Evolutionary conservation across 371 early-diverging fungal species (phyloP).

Genomic region (Gilbertella persicaria): DNA sequence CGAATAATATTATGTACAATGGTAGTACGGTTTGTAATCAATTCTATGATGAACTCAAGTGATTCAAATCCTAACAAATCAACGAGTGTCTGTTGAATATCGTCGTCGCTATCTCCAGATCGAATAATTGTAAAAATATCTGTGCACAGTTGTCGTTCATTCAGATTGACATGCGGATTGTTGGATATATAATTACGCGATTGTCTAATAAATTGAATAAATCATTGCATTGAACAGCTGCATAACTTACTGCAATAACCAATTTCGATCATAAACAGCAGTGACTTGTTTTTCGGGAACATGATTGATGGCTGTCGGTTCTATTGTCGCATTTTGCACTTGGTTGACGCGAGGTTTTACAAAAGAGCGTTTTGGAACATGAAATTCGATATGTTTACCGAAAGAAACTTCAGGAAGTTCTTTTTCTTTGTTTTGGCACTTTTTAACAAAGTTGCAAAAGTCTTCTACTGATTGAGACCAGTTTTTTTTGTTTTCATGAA

Average conservation of each 20-base stretch:
- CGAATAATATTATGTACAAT: conserved; percentile 56
- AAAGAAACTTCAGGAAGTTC: conserved; percentile 1
- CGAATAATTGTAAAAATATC: conserved; percentile 58
- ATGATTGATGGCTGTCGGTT: not conserved
- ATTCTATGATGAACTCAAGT: conserved; percentile 63
- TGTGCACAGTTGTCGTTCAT: conserved; percentile 49
- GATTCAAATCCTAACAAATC: conserved; percentile 80
- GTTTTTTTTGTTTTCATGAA: not conserved
- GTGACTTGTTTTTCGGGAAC: not conserved
- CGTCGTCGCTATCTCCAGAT: conserved; percentile 58
- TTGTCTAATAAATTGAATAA: conserved; percentile 25
- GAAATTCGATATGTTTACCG: conserved; percentile 13
- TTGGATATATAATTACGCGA: conserved; percentile 24
- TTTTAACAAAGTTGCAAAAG: conserved; percentile 15
- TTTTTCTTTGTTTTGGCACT: not conserved
- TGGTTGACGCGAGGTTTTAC: not conserved
- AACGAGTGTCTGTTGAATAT: conserved; percentile 64
- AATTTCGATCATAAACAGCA: conserved; percentile 46
- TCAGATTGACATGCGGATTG: conserved; percentile 15
- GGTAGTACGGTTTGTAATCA: conserved; percentile 50
- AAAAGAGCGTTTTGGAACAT: conserved; percentile 11
- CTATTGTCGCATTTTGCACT: not conserved
- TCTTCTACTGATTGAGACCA: conserved; percentile 8
- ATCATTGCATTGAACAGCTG: not conserved
- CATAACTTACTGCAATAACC: conserved; percentile 44